phyloP scores from a whole-genome alignment of 108 stramenopile genomes.

The Conticribra weissflogii region DNA sequence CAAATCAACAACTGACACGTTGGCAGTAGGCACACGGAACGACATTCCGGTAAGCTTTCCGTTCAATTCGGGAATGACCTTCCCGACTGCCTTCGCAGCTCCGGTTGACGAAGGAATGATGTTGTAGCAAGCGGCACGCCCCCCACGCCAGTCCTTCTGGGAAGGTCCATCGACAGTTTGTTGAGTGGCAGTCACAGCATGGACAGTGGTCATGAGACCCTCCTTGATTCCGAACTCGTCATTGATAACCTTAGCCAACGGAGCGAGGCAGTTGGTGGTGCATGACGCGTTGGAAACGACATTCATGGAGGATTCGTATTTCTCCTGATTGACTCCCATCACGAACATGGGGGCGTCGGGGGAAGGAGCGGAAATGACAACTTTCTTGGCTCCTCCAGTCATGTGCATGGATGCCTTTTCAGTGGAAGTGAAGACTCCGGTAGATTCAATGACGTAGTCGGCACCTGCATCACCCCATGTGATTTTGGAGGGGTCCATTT shows the following conservation, averaged over 20 bases:
- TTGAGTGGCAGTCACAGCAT: constrained; percentile 99
- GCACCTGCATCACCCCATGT: constrained; percentile 72
- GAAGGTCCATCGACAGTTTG: constrained; percentile 97
- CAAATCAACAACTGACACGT: constrained; percentile 98
- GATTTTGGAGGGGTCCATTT: constrained; percentile 84
- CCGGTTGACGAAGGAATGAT: constrained; percentile 98
- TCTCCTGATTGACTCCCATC: constrained; percentile 95
- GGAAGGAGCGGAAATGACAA: constrained; percentile 88
- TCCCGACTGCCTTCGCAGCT: constrained; percentile 96
- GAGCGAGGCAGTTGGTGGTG: constrained; percentile 99
- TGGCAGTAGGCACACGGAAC: constrained; percentile 97
- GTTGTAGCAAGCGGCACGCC: constrained; percentile 97
- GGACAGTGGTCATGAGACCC: constrained; percentile 99
- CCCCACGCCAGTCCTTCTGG: constrained; percentile 99
- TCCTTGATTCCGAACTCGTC: constrained; percentile 97
- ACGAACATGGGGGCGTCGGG: constrained; percentile 98
- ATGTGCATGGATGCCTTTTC: constrained; percentile 68
- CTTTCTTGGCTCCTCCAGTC: constrained; percentile 80
- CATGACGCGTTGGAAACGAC: constrained; percentile 98
- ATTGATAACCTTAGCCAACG: constrained; percentile 97
- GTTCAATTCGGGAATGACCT: constrained; percentile 95
- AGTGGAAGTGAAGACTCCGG: constrained; percentile 73
- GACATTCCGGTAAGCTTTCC: constrained; percentile 99
- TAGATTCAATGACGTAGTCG: constrained; percentile 84
- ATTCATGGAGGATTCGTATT: constrained; percentile 91